These are phyloP conservation scores for Boletus rufocinnamomeus DNA, from an alignment of 768 basidiomycete species.

Conservation along the genomic window DNA sequence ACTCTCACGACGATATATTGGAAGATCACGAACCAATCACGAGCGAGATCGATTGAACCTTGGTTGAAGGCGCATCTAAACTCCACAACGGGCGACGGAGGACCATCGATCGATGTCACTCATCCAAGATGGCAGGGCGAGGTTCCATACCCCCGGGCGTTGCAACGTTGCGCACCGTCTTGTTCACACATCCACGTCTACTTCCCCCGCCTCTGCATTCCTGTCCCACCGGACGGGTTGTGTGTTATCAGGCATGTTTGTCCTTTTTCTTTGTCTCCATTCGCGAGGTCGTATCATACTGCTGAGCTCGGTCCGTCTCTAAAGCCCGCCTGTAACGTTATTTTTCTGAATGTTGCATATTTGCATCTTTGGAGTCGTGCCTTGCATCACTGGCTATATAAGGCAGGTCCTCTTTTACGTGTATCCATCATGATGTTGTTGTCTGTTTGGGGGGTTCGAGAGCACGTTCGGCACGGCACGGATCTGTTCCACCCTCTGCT, in stretches of 20 bases:
- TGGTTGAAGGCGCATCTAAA: conserved; percentile 3
- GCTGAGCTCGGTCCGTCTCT: not conserved
- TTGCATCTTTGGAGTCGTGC: not conserved
- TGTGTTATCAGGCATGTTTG: not conserved
- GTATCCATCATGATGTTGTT: not conserved
- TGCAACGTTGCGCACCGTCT: not conserved
- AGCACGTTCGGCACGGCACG: not conserved
- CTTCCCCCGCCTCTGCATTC: not conserved
- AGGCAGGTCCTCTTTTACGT: not conserved
- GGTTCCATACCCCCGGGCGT: conserved; percentile 1
- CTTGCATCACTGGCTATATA: not conserved
- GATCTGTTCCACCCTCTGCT: not conserved
- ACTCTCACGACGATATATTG: conserved; percentile 16
- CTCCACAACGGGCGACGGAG: conserved; percentile 6
- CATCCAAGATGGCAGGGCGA: conserved; percentile 6
- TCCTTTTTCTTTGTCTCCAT: not conserved
- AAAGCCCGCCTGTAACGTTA: not conserved
- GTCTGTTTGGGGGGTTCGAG: not conserved
- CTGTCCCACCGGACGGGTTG: not conserved
- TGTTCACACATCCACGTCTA: not conserved
- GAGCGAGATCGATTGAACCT: conserved; percentile 23
- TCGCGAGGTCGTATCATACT: not conserved
- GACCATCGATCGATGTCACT: conserved; percentile 10
- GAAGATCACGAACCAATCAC: conserved; percentile 9
- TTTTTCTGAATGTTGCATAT: not conserved